Percentiles rank a stretch among this genome's conserved stretches.
phyloP scores from a whole-genome alignment of 371 early-diverging fungal species.

The Mucor sp. region DNA sequence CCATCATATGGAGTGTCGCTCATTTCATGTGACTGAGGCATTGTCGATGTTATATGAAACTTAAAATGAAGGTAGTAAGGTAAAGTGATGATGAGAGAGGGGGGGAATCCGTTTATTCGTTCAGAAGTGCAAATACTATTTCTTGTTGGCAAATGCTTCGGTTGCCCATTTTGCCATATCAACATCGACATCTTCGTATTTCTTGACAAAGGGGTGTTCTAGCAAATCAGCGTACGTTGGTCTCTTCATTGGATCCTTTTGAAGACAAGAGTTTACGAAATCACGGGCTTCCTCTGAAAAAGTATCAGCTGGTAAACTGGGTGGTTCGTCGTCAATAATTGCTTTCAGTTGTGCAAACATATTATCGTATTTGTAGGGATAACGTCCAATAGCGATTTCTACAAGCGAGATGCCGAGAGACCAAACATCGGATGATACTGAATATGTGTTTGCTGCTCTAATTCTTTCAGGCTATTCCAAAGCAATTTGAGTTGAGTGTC shows the following conservation, averaged over 20 bases:
- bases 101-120: neutral
- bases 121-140: neutral
- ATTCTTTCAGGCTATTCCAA: slow-evolving; percentile 77
- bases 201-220: slow-evolving; percentile 75
- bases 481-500: neutral
- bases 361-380: slow-evolving; percentile 71
- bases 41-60: neutral
- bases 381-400: slow-evolving; percentile 88
- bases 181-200: slow-evolving; percentile 61
- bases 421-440: slow-evolving; percentile 86
- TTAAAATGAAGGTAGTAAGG: neutral
- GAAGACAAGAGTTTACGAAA: slow-evolving; percentile 81
- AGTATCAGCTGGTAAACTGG: slow-evolving; percentile 58
- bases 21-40: neutral
- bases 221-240: slow-evolving; percentile 74
- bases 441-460: slow-evolving; percentile 63
- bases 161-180: slow-evolving; percentile 86
- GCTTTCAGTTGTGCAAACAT: slow-evolving; percentile 90
- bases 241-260: slow-evolving; percentile 72
- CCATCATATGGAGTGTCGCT: neutral
- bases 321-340: slow-evolving; percentile 83
- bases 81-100: neutral
- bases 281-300: slow-evolving; percentile 76
- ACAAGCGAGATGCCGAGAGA: slow-evolving; percentile 92
- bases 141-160: slow-evolving; percentile 25